Evolutionary conservation across 140 eudicot genomes (phyloP).

Genomic region (Flaveria floridana): DNA sequence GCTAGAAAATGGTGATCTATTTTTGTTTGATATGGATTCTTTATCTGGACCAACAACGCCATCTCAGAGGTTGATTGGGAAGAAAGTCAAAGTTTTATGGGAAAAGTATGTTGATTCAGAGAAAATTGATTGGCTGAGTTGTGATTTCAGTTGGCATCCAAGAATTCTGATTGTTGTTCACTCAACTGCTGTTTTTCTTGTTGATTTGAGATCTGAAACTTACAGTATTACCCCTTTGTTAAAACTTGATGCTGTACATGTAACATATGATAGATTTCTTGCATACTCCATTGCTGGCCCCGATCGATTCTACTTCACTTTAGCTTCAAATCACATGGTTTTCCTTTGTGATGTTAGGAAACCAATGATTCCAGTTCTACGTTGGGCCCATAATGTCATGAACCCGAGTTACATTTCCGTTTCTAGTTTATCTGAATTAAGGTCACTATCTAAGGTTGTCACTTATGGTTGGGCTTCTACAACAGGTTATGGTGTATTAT

Average conservation of each 20-base stretch:
- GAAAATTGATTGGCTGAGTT: conserved; percentile 55
- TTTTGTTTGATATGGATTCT: conserved; percentile 58
- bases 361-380: conserved; percentile 55
- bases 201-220: conserved; percentile 51
- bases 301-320: conserved; percentile 46
- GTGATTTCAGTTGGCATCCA: conserved; percentile 84
- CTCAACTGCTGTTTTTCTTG: conserved; percentile 44
- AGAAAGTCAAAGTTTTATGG: conserved; percentile 38
- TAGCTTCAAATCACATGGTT: conserved; percentile 50
- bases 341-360: conserved; percentile 72
- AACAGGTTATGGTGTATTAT: conserved; percentile 52
- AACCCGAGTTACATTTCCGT: conserved; percentile 50
- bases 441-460: conserved; percentile 47
- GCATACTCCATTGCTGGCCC: conserved; percentile 51
- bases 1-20: conserved; percentile 59
- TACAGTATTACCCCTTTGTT: conserved; percentile 43
- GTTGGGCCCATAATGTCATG: conserved; percentile 56
- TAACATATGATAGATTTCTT: conserved; percentile 45
- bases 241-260: conserved; percentile 28
- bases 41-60: conserved; percentile 7
- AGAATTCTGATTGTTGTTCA: conserved; percentile 59
- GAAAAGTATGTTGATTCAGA: conserved; percentile 28
- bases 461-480: conserved; percentile 52
- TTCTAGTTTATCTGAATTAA: conserved; percentile 51
- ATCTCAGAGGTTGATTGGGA: conserved; percentile 33